Evolutionary conservation across 169 alveolate species (phyloP).

Genomic region (Plasmodium relictum): DNA sequence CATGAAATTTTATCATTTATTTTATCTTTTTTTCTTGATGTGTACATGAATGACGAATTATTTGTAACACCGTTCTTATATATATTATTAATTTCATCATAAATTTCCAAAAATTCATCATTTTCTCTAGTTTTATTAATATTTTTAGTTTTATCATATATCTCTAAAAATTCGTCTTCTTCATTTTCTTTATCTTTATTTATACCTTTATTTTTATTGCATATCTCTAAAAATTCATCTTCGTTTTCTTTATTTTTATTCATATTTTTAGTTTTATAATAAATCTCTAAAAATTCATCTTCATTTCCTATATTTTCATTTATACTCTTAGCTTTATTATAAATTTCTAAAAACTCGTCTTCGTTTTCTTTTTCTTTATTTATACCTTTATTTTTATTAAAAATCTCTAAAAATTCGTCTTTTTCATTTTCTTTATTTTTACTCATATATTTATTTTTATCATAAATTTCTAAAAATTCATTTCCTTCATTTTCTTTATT

Average conservation of each 20-base stretch:
- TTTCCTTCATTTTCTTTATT: background rate
- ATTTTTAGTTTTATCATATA: constrained; percentile 10
- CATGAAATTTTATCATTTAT: no score
- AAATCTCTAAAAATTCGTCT: constrained; percentile 37
- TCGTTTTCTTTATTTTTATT: background rate
- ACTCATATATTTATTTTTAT: constrained; percentile 14
- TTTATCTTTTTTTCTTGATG: background rate
- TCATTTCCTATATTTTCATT: background rate
- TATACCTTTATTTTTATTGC: constrained; percentile 20
- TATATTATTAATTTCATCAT: constrained; percentile 10
- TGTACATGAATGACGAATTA: constrained; percentile 9
- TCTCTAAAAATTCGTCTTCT: constrained; percentile 41
- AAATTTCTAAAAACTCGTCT: constrained; percentile 51
- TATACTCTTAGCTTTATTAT: constrained; percentile 17
- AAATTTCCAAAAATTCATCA: constrained; percentile 33
- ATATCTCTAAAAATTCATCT: constrained; percentile 57
- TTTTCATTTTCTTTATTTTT: background rate
- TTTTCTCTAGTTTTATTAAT: background rate
- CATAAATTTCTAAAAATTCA: constrained; percentile 52
- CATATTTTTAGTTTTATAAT: constrained; percentile 4
- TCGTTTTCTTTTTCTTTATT: background rate
- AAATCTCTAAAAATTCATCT: constrained; percentile 40
- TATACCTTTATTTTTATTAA: constrained; percentile 1
- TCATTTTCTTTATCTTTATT: constrained; percentile 10
- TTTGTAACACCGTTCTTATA: background rate